Conservation (phyloP, 163 green algal genomes). For the Chloromonas sp. region DNA sequence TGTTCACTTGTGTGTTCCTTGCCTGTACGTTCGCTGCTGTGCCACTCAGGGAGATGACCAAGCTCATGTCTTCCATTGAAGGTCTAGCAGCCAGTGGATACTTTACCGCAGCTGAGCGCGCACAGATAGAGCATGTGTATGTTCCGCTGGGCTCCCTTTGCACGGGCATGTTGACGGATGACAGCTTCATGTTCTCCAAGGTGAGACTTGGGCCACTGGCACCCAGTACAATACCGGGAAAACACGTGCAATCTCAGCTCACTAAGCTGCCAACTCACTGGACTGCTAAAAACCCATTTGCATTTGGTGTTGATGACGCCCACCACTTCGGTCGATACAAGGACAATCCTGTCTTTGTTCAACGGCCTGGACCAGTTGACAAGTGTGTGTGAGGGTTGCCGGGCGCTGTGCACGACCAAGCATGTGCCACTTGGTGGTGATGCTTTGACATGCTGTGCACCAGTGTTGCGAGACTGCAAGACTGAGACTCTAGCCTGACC, state of each 20-base stretch:
- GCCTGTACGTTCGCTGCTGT: not conserved
- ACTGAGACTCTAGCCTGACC: no score
- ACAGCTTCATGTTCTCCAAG: conserved; percentile 36
- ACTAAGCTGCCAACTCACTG: no score
- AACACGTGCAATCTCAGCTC: not conserved
- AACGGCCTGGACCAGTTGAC: no score
- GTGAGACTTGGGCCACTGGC: not conserved
- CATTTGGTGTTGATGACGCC: not conserved
- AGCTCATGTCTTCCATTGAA: not conserved
- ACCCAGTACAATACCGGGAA: no score
- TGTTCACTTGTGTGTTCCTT: not conserved
- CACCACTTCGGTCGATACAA: not conserved
- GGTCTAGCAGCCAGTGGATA: not conserved
- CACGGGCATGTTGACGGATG: conserved; percentile 15
- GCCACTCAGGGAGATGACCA: conserved; percentile 5
- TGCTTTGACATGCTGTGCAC: not conserved
- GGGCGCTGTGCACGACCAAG: not conserved
- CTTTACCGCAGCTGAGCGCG: conserved; percentile 5
- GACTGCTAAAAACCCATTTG: not conserved
- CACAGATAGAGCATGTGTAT: conserved; percentile 15
- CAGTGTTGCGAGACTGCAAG: not conserved
- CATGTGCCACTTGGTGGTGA: not conserved
- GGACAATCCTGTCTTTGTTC: no score
- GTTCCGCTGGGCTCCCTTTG: conserved; percentile 9
- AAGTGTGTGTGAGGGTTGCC: not conserved